phyloP scores from a whole-genome alignment of 176 grass and related monocot genomes.

The Metroxylon sagu region DNA sequence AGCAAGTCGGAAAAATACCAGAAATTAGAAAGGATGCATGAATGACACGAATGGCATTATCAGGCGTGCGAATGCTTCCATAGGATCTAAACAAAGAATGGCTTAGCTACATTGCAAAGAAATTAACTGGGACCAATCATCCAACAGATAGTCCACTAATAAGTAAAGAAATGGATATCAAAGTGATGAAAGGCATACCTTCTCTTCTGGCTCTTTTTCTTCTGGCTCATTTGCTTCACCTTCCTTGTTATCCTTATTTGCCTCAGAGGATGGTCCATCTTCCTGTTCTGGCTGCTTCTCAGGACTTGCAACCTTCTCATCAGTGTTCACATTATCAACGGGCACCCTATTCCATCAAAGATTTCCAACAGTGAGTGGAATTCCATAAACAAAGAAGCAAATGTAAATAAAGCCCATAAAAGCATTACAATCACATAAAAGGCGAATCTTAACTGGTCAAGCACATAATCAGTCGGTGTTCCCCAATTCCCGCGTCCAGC shows the following conservation, averaged over 20 bases:
- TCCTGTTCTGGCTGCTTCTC: not conserved
- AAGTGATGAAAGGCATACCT: not conserved
- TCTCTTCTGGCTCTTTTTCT: conserved; percentile 8
- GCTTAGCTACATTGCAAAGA: too few relatives aligned
- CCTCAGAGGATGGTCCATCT: not conserved
- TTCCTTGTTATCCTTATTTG: conserved; percentile 4
- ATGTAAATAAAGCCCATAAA: not conserved
- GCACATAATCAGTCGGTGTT: conserved; percentile 1
- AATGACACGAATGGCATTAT: too few relatives aligned
- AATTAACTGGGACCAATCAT: too few relatives aligned
- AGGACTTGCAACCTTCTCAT: not conserved
- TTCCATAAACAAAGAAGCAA: not conserved
- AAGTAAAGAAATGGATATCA: too few relatives aligned
- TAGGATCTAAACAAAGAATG: too few relatives aligned
- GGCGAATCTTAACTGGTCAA: conserved; percentile 7
- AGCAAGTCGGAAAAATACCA: too few relatives aligned
- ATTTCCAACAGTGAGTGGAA: not conserved
- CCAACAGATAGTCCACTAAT: too few relatives aligned
- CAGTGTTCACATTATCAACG: not conserved
- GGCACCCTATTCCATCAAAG: not conserved
- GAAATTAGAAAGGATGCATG: too few relatives aligned
- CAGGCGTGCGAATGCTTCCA: too few relatives aligned
- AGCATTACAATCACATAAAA: not conserved
- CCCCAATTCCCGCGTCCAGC: conserved; percentile 11
- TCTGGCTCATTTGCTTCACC: not conserved